A percentile compares a stretch with the other conserved stretches of the same genome.
phyloP scores from a whole-genome alignment of 2,329 filamentous ascomycete genomes.

The Talaromyces funiculosus region DNA sequence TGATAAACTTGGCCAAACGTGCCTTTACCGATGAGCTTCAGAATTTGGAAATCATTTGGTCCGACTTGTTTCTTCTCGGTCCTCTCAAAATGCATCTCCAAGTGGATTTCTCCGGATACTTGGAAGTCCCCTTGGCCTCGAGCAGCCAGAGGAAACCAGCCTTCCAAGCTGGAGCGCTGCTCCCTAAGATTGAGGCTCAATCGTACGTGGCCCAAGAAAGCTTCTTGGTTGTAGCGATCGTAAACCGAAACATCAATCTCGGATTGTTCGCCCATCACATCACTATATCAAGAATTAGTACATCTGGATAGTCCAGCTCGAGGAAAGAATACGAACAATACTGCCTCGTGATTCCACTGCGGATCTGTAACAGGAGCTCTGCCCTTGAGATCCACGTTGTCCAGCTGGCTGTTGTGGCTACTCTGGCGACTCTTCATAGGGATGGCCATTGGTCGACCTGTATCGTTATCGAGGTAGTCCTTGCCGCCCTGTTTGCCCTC shows the following conservation, averaged over 20 bases:
- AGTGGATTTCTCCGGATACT: slow-evolving; percentile 78
- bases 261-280: slow-evolving; percentile 87
- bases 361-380: slow-evolving; percentile 71
- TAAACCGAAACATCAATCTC: slow-evolving; percentile 92
- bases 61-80: slow-evolving; percentile 88
- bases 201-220: slow-evolving; percentile 85
- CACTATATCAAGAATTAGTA: slow-evolving; percentile 48
- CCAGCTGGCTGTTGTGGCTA: slow-evolving; percentile 80
- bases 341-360: slow-evolving; percentile 90
- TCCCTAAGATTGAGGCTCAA: slow-evolving; percentile 66
- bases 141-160: slow-evolving; percentile 78
- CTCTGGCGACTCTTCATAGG: slow-evolving; percentile 96
- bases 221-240: slow-evolving; percentile 76
- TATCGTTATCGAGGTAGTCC: slow-evolving; percentile 68
- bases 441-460: slow-evolving; percentile 82
- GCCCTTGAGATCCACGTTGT: slow-evolving; percentile 53
- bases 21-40: slow-evolving; percentile 95
- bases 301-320: neutral
- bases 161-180: slow-evolving; percentile 65
- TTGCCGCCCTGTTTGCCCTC: slow-evolving; percentile 54
- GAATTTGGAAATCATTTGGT: slow-evolving; percentile 89
- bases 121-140: slow-evolving; percentile 73
- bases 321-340: slow-evolving; percentile 67
- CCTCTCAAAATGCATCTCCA: slow-evolving; percentile 79
- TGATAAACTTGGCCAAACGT: slow-evolving; percentile 99